Evolutionary conservation across 805 yeast species (phyloP).

Genomic region (Cyberlindnera misumaiensis): DNA sequence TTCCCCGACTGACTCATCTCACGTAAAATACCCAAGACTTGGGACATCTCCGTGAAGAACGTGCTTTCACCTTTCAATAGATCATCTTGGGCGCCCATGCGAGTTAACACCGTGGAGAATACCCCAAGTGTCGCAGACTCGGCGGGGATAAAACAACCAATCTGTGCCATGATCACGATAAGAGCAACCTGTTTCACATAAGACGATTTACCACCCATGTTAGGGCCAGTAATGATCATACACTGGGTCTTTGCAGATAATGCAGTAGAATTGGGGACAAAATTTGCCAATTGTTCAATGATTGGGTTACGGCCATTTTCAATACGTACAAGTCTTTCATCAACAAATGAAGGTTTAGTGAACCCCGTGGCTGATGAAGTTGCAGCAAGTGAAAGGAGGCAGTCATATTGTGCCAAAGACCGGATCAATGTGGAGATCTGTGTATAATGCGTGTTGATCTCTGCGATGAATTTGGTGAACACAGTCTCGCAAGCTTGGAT

Average conservation of each 20-base stretch:
- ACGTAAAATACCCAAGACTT: slow-evolving; percentile 76
- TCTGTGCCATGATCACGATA: slow-evolving; percentile 76
- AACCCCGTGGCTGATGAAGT: slow-evolving; percentile 60
- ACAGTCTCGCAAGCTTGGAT: slow-evolving; percentile 25
- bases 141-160: slow-evolving; percentile 86
- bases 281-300: slow-evolving; percentile 53
- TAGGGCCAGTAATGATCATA: slow-evolving; percentile 87
- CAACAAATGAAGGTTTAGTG: slow-evolving; percentile 56
- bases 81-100: slow-evolving; percentile 98
- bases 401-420: slow-evolving; percentile 61
- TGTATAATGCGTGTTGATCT: slow-evolving; percentile 37
- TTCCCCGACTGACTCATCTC: slow-evolving; percentile 47
- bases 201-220: slow-evolving; percentile 96
- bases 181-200: slow-evolving; percentile 86
- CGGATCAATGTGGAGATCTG: slow-evolving; percentile 44
- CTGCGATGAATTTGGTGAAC: slow-evolving; percentile 39
- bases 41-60: slow-evolving; percentile 93
- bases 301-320: slow-evolving; percentile 77
- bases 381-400: slow-evolving; percentile 60
- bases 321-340: slow-evolving; percentile 42
- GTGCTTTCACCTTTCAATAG: slow-evolving; percentile 95
- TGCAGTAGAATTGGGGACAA: slow-evolving; percentile 81
- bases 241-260: slow-evolving; percentile 53
- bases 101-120: slow-evolving; percentile 84
- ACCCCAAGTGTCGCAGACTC: slow-evolving; percentile 69